phyloP scores from a whole-genome alignment of 306 rosid species.

The Vigna reflexopilosa region DNA sequence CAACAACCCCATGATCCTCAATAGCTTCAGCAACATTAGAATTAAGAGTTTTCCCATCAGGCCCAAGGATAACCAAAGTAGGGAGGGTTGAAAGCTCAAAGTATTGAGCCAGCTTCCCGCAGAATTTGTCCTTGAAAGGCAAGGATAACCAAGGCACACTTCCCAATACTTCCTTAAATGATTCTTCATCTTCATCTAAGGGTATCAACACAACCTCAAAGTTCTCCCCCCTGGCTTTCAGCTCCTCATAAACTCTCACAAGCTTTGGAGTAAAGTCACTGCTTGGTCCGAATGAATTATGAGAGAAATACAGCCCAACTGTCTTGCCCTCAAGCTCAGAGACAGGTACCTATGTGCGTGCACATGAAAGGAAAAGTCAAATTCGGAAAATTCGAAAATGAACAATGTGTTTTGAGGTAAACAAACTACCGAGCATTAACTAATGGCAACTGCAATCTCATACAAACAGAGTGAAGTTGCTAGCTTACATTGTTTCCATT shows the following conservation, averaged over 20 bases:
- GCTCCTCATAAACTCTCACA: slow-evolving; percentile 59
- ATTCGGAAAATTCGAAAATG: slow-evolving; percentile 31
- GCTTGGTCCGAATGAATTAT: slow-evolving; percentile 34
- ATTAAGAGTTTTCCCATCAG: slow-evolving; percentile 70
- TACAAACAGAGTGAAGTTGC: neutral
- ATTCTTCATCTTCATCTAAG: slow-evolving; percentile 59
- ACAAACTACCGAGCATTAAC: neutral
- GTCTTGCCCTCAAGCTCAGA: slow-evolving; percentile 79
- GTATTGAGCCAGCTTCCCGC: slow-evolving; percentile 52
- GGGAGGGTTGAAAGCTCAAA: slow-evolving; percentile 68
- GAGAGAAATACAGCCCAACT: slow-evolving; percentile 66
- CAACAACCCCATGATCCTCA: slow-evolving; percentile 64
- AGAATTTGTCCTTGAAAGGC: slow-evolving; percentile 64
- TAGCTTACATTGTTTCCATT: slow-evolving; percentile 57
- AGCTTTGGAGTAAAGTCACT: slow-evolving; percentile 56
- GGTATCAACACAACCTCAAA: slow-evolving; percentile 73
- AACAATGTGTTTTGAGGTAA: slow-evolving; percentile 19
- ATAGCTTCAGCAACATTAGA: slow-evolving; percentile 61
- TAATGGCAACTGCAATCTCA: slow-evolving; percentile 12
- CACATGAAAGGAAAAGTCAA: slow-evolving; percentile 37
- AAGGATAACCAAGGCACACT: slow-evolving; percentile 68
- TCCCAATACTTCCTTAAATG: slow-evolving; percentile 51
- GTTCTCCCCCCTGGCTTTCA: slow-evolving; percentile 61
- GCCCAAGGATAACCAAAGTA: slow-evolving; percentile 68
- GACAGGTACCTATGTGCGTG: slow-evolving; percentile 53